Evolutionary conservation across 495 filamentous ascomycete species (phyloP).

Genomic region (Trichoderma gamsii): DNA sequence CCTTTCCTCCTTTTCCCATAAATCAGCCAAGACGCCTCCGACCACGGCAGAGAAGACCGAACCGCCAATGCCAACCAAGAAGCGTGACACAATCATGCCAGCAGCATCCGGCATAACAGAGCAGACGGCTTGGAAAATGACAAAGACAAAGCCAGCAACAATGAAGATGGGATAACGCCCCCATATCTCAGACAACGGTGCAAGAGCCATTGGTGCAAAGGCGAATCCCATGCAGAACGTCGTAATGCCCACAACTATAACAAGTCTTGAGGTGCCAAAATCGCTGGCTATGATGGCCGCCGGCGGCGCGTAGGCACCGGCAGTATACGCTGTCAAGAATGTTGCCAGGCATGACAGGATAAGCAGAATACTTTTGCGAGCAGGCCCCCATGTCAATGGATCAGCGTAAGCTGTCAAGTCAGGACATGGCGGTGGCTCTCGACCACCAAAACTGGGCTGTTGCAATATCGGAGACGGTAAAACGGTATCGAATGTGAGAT

Average conservation of each 20-base stretch:
- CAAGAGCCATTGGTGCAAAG: conserved; percentile 81
- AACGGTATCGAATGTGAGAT: conserved; percentile 66
- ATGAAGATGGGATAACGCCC: conserved; percentile 79
- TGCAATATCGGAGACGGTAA: conserved; percentile 45
- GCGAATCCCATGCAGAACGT: conserved; percentile 79
- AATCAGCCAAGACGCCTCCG: conserved; percentile 83
- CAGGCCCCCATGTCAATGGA: conserved; percentile 67
- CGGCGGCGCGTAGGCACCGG: conserved; percentile 72
- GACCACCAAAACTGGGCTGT: conserved; percentile 21
- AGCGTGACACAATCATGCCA: conserved; percentile 71
- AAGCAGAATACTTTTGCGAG: conserved; percentile 66
- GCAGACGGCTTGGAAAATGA: conserved; percentile 65
- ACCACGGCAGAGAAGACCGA: conserved; percentile 90
- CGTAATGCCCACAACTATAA: conserved; percentile 72
- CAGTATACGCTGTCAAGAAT: conserved; percentile 70
- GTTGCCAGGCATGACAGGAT: conserved; percentile 70
- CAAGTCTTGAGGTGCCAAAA: conserved; percentile 57
- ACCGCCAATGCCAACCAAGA: conserved; percentile 68
- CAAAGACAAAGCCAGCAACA: conserved; percentile 59
- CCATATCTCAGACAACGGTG: conserved; percentile 84
- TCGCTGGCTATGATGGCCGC: conserved; percentile 56
- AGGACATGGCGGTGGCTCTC: conserved; percentile 48
- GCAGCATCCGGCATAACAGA: conserved; percentile 65
- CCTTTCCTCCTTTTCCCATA: conserved; percentile 71
- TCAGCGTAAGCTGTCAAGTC: conserved; percentile 61